A percentile compares a stretch with the other conserved stretches of the same genome.
These are phyloP conservation scores for Ilex asprella DNA, from an alignment of 257 asterid genomes.

Conservation along the genomic window DNA sequence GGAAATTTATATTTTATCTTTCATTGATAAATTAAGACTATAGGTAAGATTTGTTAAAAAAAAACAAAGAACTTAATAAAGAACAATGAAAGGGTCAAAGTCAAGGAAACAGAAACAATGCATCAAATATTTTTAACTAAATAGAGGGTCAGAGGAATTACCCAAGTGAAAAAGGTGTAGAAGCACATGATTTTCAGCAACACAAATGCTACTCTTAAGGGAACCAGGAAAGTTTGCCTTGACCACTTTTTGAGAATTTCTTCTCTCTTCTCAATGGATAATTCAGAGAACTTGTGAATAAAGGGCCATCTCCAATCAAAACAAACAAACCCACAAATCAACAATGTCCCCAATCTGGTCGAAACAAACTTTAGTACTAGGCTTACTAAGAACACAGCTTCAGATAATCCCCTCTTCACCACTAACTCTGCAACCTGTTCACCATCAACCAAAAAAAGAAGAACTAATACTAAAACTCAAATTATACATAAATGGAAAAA, in stretches of 20 bases:
- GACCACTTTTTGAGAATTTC: slow-evolving; percentile 67
- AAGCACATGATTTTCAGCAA: slow-evolving; percentile 36
- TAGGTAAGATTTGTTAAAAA: no score
- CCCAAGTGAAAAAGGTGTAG: slow-evolving; percentile 61
- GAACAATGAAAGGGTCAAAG: no score
- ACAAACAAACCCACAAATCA: slow-evolving; percentile 64
- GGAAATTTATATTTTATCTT: no score
- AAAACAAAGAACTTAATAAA: no score
- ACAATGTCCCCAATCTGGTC: slow-evolving; percentile 65
- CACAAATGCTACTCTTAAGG: slow-evolving; percentile 46
- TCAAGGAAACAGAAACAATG: no score
- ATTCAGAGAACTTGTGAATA: slow-evolving; percentile 51
- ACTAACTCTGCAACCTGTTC: slow-evolving; percentile 68
- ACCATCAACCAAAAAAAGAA: neutral
- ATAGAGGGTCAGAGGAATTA: slow-evolving; percentile 15
- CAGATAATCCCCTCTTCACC: slow-evolving; percentile 38
- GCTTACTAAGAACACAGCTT: slow-evolving; percentile 41
- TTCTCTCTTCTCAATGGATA: slow-evolving; percentile 61
- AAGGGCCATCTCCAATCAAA: slow-evolving; percentile 72
- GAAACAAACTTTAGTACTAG: slow-evolving; percentile 47
- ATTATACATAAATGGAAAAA: neutral
- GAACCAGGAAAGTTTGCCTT: slow-evolving; percentile 36
- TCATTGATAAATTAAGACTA: no score
- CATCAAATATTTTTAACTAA: no score
- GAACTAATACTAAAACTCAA: neutral